Evolutionary conservation across 306 rosid species (phyloP).

Genomic region (Glycine tomentella): DNA sequence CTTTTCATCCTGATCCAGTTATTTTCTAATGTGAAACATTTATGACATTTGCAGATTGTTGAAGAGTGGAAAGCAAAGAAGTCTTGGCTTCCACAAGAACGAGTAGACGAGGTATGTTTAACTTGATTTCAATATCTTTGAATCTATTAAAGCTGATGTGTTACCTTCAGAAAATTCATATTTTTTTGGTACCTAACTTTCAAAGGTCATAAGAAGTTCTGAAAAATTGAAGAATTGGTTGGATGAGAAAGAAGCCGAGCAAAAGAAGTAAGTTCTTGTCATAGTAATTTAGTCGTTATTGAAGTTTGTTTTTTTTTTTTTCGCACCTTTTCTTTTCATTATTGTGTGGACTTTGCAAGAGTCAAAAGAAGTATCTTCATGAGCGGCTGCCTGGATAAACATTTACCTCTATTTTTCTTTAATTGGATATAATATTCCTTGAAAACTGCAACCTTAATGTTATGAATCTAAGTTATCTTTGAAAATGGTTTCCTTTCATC

Average conservation of each 20-base stretch:
- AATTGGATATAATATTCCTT: conserved; percentile 7
- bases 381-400: not conserved
- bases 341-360: conserved; percentile 17
- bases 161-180: conserved; percentile 42
- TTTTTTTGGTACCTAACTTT: conserved; percentile 51
- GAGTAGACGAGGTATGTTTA: conserved; percentile 72
- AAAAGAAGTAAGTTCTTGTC: conserved; percentile 71
- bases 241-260: conserved; percentile 85
- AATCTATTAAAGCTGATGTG: conserved; percentile 9
- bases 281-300: conserved; percentile 15
- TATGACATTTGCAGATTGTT: conserved; percentile 65
- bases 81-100: conserved; percentile 83
- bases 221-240: conserved; percentile 82
- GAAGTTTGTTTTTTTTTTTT: not conserved
- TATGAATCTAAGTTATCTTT: conserved; percentile 14
- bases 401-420: conserved; percentile 3
- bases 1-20: conserved; percentile 29
- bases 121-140: conserved; percentile 22
- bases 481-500: conserved; percentile 18
- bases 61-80: conserved; percentile 77
- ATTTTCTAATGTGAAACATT: conserved; percentile 36
- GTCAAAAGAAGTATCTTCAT: not conserved
- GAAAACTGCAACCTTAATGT: not conserved
- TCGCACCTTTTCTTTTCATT: conserved; percentile 6
- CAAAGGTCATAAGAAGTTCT: conserved; percentile 68